Conservation (phyloP, 495 filamentous ascomycete genomes). For the Lasiosphaeria miniovina region DNA sequence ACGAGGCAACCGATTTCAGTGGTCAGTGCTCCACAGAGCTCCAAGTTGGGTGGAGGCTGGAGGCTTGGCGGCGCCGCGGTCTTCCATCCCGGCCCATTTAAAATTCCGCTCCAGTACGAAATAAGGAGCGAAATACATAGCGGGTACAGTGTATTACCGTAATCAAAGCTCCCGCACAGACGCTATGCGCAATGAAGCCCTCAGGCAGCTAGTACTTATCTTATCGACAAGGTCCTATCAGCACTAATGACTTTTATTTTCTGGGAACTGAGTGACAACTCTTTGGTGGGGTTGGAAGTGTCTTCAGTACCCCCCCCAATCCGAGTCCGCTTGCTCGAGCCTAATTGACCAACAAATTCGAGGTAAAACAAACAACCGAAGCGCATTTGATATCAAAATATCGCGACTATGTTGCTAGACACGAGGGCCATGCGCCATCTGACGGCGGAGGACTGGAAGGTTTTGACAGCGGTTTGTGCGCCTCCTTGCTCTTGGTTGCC, state of each 20-base stretch:
- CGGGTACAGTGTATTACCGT: neutral
- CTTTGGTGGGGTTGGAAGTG: slow-evolving; percentile 27
- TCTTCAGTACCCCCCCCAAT: neutral
- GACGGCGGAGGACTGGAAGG: slow-evolving; percentile 87
- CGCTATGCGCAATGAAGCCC: too few species aligned
- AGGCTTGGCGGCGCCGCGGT: neutral
- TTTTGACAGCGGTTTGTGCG: slow-evolving; percentile 79
- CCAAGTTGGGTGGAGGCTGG: neutral
- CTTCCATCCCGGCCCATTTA: slow-evolving; percentile 6
- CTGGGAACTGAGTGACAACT: slow-evolving; percentile 11
- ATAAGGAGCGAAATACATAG: too few species aligned
- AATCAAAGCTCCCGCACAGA: neutral
- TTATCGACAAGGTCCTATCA: slow-evolving; percentile 13
- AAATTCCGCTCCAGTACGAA: slow-evolving; percentile 8
- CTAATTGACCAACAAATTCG: too few species aligned
- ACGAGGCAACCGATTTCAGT: slow-evolving; percentile 21
- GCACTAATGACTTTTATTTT: slow-evolving; percentile 17
- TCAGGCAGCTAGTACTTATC: slow-evolving; percentile 7
- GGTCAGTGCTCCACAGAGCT: slow-evolving; percentile 13
- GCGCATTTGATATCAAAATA: neutral
- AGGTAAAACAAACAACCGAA: neutral
- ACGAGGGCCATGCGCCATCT: slow-evolving; percentile 89
- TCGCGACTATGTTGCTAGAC: slow-evolving; percentile 80
- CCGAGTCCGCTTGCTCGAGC: too few species aligned
- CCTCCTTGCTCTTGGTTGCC: slow-evolving; percentile 24